These are phyloP conservation scores for Phlebiopsis gigantea DNA, from an alignment of 768 basidiomycete species.

Conservation along the genomic window DNA sequence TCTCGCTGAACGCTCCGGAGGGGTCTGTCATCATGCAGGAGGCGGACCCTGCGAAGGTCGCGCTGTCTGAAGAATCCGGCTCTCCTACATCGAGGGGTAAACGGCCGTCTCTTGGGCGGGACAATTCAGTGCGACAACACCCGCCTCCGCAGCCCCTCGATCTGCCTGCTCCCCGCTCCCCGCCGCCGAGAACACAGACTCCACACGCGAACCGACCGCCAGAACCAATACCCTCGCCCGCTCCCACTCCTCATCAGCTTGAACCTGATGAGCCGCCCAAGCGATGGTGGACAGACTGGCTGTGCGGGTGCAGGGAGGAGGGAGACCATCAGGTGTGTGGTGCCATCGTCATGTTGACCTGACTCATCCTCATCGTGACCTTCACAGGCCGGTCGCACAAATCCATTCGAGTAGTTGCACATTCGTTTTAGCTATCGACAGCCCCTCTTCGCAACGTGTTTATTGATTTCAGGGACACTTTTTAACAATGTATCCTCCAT, in stretches of 20 bases:
- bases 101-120: constrained; percentile 20
- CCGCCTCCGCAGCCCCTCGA: constrained; percentile 53
- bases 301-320: constrained; percentile 75
- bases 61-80: constrained; percentile 20
- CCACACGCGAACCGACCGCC: constrained; percentile 31
- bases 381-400: constrained; percentile 69
- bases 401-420: constrained; percentile 41
- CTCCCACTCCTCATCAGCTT: constrained; percentile 16
- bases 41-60: constrained; percentile 7
- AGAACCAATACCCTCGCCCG: constrained; percentile 32
- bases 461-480: constrained; percentile 5
- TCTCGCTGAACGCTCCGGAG: constrained; percentile 35
- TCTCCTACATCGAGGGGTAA: constrained; percentile 13
- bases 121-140: constrained; percentile 21
- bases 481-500: constrained; percentile 6
- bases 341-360: neutral
- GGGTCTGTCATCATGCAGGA: constrained; percentile 23
- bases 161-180: constrained; percentile 55
- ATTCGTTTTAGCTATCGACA: neutral
- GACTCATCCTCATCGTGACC: neutral
- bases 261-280: constrained; percentile 31
- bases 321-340: constrained; percentile 63
- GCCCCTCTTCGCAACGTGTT: neutral
- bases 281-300: constrained; percentile 84
- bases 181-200: constrained; percentile 40